Conservation (phyloP, 305 asterid species). For the Fraxinus nigra region DNA sequence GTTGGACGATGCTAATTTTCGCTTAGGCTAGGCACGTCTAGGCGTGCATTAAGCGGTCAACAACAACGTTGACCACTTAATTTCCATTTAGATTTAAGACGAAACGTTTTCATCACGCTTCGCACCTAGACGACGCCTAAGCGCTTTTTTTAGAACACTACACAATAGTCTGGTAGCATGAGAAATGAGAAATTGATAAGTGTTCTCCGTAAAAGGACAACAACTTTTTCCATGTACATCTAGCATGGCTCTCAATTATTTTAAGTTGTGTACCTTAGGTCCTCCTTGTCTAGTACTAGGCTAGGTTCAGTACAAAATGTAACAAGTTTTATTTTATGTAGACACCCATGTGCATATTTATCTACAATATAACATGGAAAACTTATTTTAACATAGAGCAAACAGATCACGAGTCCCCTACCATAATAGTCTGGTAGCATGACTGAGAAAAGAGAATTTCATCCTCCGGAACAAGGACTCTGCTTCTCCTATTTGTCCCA, state of each 20-base stretch:
- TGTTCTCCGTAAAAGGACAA: no score
- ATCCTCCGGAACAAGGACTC: conserved; percentile 48
- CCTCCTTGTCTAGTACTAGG: background rate
- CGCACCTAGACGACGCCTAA: no score
- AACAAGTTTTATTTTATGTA: background rate
- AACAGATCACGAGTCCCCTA: background rate
- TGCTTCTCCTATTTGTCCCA: conserved; percentile 49
- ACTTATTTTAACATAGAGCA: background rate
- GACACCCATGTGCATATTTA: background rate
- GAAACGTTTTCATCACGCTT: no score
- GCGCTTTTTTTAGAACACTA: no score
- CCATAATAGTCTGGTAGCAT: background rate
- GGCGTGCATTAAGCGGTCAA: no score
- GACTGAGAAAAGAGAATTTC: conserved; percentile 14
- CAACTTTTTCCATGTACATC: no score
- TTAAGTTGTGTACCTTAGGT: background rate
- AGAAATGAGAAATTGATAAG: no score
- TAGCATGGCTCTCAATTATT: background rate
- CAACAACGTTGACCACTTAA: no score
- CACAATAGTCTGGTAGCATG: no score
- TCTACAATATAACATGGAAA: background rate
- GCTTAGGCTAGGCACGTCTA: no score
- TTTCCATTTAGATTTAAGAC: no score
- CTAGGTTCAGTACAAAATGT: background rate
- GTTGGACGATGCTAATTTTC: no score